Percentiles rank a stretch among this genome's conserved stretches.
Conservation (phyloP, 768 basidiomycete genomes). For the Cystobasidium ongulense region DNA sequence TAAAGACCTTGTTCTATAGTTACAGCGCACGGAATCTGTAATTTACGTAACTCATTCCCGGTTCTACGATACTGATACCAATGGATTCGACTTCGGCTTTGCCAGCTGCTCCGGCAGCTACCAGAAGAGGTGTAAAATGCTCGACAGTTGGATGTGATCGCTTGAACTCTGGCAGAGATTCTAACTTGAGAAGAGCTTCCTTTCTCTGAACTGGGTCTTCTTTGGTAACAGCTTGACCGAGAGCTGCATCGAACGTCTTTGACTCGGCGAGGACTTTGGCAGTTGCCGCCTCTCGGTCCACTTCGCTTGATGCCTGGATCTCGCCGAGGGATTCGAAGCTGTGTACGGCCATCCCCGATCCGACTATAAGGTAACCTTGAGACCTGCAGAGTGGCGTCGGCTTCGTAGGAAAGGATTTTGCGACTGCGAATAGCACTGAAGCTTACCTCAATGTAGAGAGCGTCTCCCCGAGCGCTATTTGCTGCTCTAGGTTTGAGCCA, state of each 20-base stretch:
- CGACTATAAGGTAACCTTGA: slow-evolving; percentile 26
- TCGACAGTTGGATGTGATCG: slow-evolving; percentile 27
- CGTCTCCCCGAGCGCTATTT: slow-evolving; percentile 22
- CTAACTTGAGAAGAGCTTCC: background rate
- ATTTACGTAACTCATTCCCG: slow-evolving; percentile 19
- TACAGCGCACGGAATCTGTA: background rate
- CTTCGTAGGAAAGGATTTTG: background rate
- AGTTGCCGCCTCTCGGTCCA: background rate
- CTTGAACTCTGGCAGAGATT: slow-evolving; percentile 12
- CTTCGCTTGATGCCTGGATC: background rate
- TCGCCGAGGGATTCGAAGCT: background rate
- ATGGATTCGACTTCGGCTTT: background rate
- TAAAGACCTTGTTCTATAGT: no score
- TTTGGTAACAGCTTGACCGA: background rate
- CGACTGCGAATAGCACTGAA: background rate
- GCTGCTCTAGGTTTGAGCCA: slow-evolving; percentile 10
- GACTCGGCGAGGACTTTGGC: background rate
- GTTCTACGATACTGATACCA: background rate
- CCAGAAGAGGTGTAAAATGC: slow-evolving; percentile 25
- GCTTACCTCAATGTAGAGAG: background rate
- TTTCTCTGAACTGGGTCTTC: background rate
- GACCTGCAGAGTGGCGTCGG: no score
- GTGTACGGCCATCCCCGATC: slow-evolving; percentile 27
- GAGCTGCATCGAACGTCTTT: slow-evolving; percentile 3
- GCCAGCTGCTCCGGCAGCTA: slow-evolving; percentile 21